These are phyloP conservation scores for Curvularia lunata DNA, from an alignment of 2,329 filamentous ascomycete species.

Conservation along the genomic window DNA sequence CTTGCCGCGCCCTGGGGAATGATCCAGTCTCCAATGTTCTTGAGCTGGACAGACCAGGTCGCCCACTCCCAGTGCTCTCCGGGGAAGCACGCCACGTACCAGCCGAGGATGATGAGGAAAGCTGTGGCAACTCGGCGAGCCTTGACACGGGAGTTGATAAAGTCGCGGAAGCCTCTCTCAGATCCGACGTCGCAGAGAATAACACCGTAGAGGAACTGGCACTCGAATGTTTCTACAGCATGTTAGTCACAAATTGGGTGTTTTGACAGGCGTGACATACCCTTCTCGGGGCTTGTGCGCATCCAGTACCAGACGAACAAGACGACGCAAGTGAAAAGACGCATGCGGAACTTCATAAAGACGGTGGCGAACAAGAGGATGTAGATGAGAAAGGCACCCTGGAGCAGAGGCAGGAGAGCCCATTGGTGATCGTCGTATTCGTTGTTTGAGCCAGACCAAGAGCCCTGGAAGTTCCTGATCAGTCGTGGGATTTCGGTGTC, in stretches of 20 bases:
- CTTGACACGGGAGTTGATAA: constrained; percentile 48
- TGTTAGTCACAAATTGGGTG: constrained; percentile 14
- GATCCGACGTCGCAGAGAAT: constrained; percentile 60
- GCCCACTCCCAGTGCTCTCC: constrained; percentile 59
- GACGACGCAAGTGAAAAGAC: constrained; percentile 55
- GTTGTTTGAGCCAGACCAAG: constrained; percentile 60
- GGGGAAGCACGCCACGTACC: constrained; percentile 59
- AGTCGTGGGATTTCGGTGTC: constrained; percentile 54
- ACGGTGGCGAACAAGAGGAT: constrained; percentile 56
- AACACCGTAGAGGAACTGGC: constrained; percentile 60
- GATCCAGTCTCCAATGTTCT: constrained; percentile 52
- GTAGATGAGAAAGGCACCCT: constrained; percentile 60
- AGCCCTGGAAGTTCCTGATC: constrained; percentile 54
- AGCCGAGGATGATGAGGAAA: constrained; percentile 52
- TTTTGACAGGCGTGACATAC: constrained; percentile 40
- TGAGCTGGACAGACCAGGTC: constrained; percentile 56
- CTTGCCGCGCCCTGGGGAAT: constrained; percentile 57
- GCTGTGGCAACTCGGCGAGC: constrained; percentile 50
- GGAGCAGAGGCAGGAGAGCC: constrained; percentile 59
- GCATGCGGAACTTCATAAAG: constrained; percentile 57
- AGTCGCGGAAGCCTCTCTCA: constrained; percentile 54
- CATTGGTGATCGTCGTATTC: constrained; percentile 63
- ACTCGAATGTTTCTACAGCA: constrained; percentile 59
- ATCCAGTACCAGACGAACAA: constrained; percentile 59
- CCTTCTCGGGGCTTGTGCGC: constrained; percentile 54